Conservation (phyloP, 2,329 filamentous ascomycete genomes). For the Trichoderma koningiopsis region DNA sequence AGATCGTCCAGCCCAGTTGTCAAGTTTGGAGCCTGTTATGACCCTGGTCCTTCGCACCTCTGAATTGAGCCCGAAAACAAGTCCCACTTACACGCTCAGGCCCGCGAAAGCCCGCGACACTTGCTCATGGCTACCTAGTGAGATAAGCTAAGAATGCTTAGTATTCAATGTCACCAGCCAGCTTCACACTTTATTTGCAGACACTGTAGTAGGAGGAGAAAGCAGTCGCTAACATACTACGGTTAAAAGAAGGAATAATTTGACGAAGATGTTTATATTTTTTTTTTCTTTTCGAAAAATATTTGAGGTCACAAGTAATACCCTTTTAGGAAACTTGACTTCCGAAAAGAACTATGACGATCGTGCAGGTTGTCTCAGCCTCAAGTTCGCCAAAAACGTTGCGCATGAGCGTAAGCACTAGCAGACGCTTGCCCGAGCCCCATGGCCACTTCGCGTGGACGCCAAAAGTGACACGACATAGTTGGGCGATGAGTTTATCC, state of each 20-base stretch:
- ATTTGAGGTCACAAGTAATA: too few relatives aligned
- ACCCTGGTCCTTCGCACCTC: background rate
- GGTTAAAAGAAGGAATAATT: background rate
- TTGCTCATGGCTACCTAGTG: background rate
- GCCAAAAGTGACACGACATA: constrained; percentile 16
- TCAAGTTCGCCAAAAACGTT: constrained; percentile 13
- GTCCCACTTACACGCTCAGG: background rate
- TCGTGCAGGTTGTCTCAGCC: constrained; percentile 3
- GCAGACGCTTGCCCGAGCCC: background rate
- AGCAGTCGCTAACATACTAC: background rate
- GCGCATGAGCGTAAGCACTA: constrained; percentile 16
- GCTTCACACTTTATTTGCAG: background rate
- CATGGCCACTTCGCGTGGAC: background rate
- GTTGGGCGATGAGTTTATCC: background rate
- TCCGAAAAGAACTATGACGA: background rate
- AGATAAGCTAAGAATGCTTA: background rate
- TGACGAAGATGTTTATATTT: background rate
- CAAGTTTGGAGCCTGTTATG: background rate
- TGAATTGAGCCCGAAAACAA: background rate
- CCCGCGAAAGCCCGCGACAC: background rate
- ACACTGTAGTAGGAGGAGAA: background rate
- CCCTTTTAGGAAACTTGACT: background rate
- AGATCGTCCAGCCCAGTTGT: background rate
- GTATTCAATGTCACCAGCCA: background rate
- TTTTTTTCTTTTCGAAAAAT: background rate